Base-by-base conservation (phyloP, 495 filamentous ascomycete species). In the Pseudotulostoma volvatum region DNA sequence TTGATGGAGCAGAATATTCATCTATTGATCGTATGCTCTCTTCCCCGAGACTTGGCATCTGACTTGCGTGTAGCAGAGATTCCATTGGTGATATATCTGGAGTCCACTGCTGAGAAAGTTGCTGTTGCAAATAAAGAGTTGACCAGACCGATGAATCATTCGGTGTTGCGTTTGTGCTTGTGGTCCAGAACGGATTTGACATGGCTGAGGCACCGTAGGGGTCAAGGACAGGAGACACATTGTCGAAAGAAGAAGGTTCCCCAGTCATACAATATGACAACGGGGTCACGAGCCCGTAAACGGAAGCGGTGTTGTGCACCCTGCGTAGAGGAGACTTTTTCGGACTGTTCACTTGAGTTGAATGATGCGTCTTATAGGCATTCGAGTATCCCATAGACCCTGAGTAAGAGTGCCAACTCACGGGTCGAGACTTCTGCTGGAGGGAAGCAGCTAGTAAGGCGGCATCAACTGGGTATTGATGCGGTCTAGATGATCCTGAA, bases 361-460 rank as follows among this genome's bases (percentile, higher is more conserved):
- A 11, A 28, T 28, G 23, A 11, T 28, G 23, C 5, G 11, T 11
- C 11, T 11, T 5, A 5, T 5, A 5, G 5, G 23, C 11, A 33
- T 53, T 56, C 19, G 52, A 57, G 46, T 61, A 62, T 18, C 44
- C 56, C 33, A 46, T 48, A 32, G 52, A 45, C 43, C 50, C 59
- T 13, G 66, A 61, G 14, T 62, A 61, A 9, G 79, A 75, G 53
- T 84, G 79, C 80, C 80, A 84, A 50, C 77, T 82, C 18, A 76
- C 68, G 15, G 79, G 80, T 9, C 80, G 59, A 44, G 57, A 41
- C n/a, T 51, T 64, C 56, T 30, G 60, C 40, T 42, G 36, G 9
- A 52, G 35, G 1, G 59, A 51, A 16, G 64, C 59, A 23, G 59
- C 58, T 41, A 67, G 50, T 3, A 65, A 46, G 8, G 59, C 58